These are phyloP conservation scores for Phylloporus scabripes DNA, from an alignment of 768 basidiomycete species.

Conservation along the genomic window DNA sequence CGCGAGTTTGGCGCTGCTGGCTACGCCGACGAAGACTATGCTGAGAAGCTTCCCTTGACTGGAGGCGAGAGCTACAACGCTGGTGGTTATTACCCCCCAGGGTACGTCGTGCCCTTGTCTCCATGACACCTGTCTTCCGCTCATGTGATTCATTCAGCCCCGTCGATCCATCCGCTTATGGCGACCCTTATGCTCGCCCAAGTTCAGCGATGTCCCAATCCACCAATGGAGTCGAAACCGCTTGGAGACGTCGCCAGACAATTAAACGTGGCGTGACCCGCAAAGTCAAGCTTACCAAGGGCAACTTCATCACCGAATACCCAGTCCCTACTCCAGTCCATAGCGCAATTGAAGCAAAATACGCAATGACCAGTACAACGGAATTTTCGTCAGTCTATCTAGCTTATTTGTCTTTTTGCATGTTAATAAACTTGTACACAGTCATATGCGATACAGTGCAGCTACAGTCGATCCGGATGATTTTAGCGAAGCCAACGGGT, in stretches of 20 bases:
- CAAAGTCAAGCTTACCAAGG: conserved; percentile 88
- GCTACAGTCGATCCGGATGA: conserved; percentile 91
- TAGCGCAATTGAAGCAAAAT: conserved; percentile 79
- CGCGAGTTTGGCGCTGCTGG: conserved; percentile 43
- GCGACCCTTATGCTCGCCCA: conserved; percentile 62
- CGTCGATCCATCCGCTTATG: conserved; percentile 55
- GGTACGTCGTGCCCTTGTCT: conserved; percentile 39
- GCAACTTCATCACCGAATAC: conserved; percentile 90
- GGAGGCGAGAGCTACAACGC: conserved; percentile 48
- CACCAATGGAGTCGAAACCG: conserved; percentile 53
- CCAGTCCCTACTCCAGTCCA: conserved; percentile 79
- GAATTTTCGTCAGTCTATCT: conserved; percentile 77
- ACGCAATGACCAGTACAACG: conserved; percentile 62
- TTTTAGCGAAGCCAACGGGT: conserved; percentile 73
- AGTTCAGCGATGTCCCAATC: conserved; percentile 48
- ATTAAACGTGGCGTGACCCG: conserved; percentile 92
- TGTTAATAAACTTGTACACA: conserved; percentile 14
- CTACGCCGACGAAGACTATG: conserved; percentile 62
- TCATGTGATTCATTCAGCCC: conserved; percentile 29
- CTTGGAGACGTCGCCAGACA: conserved; percentile 75
- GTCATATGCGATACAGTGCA: conserved; percentile 91
- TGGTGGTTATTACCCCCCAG: conserved; percentile 67
- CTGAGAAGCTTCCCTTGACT: conserved; percentile 75
- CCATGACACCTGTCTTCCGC: not conserved
- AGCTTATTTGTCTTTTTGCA: not conserved